Base-by-base conservation (phyloP, 352 stramenopile genomes). In the Pseudoperonospora humuli region DNA sequence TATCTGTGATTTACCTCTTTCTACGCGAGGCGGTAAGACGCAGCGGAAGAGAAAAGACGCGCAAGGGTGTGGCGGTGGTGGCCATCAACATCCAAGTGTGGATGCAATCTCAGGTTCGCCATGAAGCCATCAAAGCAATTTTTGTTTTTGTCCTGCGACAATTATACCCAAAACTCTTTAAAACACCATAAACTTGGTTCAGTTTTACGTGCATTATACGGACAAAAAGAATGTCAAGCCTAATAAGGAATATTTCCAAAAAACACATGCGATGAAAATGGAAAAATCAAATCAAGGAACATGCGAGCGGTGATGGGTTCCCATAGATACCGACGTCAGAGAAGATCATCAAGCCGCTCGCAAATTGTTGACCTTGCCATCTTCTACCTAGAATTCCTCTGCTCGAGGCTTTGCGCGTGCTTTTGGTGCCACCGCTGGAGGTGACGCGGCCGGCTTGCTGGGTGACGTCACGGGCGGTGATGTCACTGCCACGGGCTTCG, bases 311-410 rank as follows among this genome's bases (percentile, higher is more conserved):
- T 45, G 52, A 39, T 44, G 29, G 35, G 34, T 57, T 63, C 55
- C 44, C 42, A 69, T 62, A 61, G 60, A 69, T 69, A 69, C 60
- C 60, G 55, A 69, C 55, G 60, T 69, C 60, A 48, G 20, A 58
- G 38, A 37, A 65, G 45, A 62, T 40, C 35, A 18, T 47, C 60
- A 61, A 59, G 35, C 53, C 46, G 37, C 50, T 44, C 35, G 35
- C 54, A 36, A 62, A 52, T 39, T 41, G 51, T 44, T 31, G 17
- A 54, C 37, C 37, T 50, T 57, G 52, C 33, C 50, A 40, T 50
- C 29, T 42, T 55, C 50, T 67, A 64, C 62, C 45, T 73, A 70
- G 44, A 73, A 73, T 44, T 73, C 63, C 51, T 70, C 55, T 13
- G 59, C 67, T 32, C 56, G 63, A 46, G 50, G 50, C 51, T 70